Percentiles rank a stretch among this genome's conserved stretches.
Evolutionary conservation across 768 basidiomycete genomes (phyloP).

Genomic region (Pseudohyphozyma bogoriensis): DNA sequence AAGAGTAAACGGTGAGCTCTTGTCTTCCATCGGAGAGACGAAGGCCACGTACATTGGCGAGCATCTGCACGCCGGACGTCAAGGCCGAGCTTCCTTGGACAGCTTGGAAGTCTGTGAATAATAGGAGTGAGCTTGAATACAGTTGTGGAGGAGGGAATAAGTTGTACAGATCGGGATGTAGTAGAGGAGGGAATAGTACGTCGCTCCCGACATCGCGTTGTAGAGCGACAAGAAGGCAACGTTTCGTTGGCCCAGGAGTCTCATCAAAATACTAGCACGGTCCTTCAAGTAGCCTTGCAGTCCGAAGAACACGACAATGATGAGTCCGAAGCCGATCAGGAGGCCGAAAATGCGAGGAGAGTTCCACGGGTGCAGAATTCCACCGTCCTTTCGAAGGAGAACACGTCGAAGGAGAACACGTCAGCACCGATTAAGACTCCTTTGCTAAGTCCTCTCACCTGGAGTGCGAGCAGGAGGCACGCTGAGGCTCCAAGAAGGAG

Average conservation of each 20-base stretch:
- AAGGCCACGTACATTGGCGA: too few relatives aligned
- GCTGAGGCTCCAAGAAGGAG: conserved; percentile 10
- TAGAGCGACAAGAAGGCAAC: background rate
- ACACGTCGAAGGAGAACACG: too few relatives aligned
- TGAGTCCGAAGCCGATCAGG: conserved; percentile 17
- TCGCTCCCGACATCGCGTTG: conserved; percentile 5
- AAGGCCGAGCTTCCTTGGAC: conserved; percentile 11
- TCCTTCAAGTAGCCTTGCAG: conserved; percentile 18
- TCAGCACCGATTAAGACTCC: too few relatives aligned
- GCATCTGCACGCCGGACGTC: conserved; percentile 8
- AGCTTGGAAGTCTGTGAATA: conserved; percentile 13
- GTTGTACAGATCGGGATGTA: background rate
- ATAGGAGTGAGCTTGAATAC: background rate
- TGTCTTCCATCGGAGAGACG: too few relatives aligned
- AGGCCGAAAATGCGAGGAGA: conserved; percentile 14
- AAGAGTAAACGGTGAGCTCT: too few relatives aligned
- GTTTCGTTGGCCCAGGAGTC: background rate
- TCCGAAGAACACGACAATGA: conserved; percentile 14
- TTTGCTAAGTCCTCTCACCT: background rate
- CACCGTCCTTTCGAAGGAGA: conserved; percentile 19
- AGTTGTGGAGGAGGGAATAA: background rate
- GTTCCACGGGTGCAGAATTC: conserved; percentile 11
- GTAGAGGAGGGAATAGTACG: conserved; percentile 7
- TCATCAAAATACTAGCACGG: conserved; percentile 13
- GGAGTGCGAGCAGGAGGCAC: conserved; percentile 17